Evolutionary conservation across 2,329 filamentous ascomycete genomes (phyloP), one percentile per base, ranked within the genome.

Genomic region (Apiospora rasikravindrae): DNA sequence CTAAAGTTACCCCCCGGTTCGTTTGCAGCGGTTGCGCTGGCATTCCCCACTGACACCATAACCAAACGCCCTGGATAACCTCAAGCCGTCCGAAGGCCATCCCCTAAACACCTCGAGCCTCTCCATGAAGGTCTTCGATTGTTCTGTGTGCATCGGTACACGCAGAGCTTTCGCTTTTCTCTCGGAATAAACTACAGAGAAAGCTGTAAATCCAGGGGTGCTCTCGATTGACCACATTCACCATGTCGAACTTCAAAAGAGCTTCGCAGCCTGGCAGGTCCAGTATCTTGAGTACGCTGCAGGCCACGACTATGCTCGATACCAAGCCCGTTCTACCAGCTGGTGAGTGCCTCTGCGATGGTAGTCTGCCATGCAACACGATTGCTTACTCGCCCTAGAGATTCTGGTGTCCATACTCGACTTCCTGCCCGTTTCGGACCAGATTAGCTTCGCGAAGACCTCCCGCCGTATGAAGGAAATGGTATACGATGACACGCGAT

Each of bases 401-500:
- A 94, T 98, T 76, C 90, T 98, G 77, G 92, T 93, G 42, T 89
- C 91, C 0, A 95, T 99, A 76, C 89, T 99, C 79, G 94, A 98
- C 80, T 95, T 97, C 84, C 90, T 98, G 51, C 93, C 94, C 51
- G 89, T 98, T 40, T 86, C 92, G 73, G 96, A 98, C 81, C 91
- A 97, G 78, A 89, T 98, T 80, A 90, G 91, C 76, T 96, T 94
- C 80, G 96, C 96, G 64, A 91, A 92, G 74, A 91, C 93, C 33
- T 98, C 94, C 72, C 93, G 90, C 79, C 93, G 94, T 73, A 90
- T 98, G 88, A 92, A 93, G 80, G 96, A 99, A 83, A 99, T 99
- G 95, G 95, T 98, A 3, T 99, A 98, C 83, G 96, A 99, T 81
- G 96, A 99, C 82, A 94, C 95, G 69, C 89, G 96, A 84, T 99